Conservation (phyloP, 306 rosid genomes). For the Castanea sativa region DNA sequence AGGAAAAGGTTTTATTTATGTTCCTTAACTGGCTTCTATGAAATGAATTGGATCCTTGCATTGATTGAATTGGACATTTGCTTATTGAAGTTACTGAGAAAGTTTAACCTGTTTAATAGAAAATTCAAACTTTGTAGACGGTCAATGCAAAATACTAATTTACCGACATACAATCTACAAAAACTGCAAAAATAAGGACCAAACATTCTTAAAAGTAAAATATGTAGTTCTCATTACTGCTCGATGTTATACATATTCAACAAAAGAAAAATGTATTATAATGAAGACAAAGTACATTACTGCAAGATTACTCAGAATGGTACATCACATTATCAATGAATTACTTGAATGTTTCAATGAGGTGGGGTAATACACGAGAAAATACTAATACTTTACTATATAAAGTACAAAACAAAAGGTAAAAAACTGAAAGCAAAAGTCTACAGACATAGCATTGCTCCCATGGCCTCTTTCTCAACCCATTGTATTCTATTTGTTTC, state of each 20-base stretch:
- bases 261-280: not conserved
- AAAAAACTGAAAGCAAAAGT: constrained; percentile 36
- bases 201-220: no score
- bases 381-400: constrained; percentile 2
- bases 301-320: constrained; percentile 15
- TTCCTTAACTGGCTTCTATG: no score
- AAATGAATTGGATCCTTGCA: no score
- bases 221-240: not conserved
- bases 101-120: no score
- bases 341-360: not conserved
- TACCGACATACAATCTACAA: no score
- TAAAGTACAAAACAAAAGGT: constrained; percentile 23
- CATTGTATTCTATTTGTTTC: constrained; percentile 28
- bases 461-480: constrained; percentile 26
- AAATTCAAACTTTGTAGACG: no score
- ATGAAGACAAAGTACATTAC: not conserved
- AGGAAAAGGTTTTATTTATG: no score
- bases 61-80: no score
- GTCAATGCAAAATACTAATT: no score
- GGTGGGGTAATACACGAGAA: not conserved
- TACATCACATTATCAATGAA: constrained; percentile 2
- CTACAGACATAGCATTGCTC: constrained; percentile 33
- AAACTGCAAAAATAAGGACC: no score
- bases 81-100: no score
- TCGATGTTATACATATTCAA: not conserved